A percentile compares a stretch with the other conserved stretches of the same genome.
Conservation (phyloP, 1,284 basidiomycete species). For the Xerocomus tenax region DNA sequence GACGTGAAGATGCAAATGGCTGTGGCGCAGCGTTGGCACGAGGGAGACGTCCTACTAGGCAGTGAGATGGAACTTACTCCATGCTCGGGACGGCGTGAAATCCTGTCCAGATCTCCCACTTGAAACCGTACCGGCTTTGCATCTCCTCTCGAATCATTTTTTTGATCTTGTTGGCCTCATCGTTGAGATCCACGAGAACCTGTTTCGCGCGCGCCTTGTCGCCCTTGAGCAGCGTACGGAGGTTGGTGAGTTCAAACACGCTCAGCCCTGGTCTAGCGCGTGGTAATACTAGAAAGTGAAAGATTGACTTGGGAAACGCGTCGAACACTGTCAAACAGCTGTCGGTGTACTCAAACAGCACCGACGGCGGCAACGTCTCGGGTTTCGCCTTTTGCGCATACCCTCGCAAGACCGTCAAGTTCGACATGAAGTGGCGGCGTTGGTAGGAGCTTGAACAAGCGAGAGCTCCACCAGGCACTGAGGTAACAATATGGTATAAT, state of each 20-base stretch:
- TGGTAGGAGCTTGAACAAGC: background rate
- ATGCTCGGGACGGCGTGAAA: constrained; percentile 83
- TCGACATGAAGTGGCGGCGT: constrained; percentile 30
- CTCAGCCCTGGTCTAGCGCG: constrained; percentile 37
- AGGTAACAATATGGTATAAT: constrained; percentile 15
- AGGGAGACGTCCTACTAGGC: background rate
- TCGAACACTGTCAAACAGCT: constrained; percentile 74
- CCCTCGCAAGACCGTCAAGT: constrained; percentile 48
- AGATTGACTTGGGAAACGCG: constrained; percentile 76
- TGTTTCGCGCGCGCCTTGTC: constrained; percentile 46
- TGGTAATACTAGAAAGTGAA: constrained; percentile 77
- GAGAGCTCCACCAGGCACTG: background rate
- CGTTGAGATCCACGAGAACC: constrained; percentile 49
- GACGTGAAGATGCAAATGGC: constrained; percentile 83
- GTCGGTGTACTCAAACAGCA: constrained; percentile 55
- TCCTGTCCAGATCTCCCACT: constrained; percentile 74
- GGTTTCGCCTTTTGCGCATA: constrained; percentile 53
- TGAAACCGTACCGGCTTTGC: constrained; percentile 66
- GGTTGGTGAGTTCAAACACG: constrained; percentile 42
- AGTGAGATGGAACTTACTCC: constrained; percentile 42
- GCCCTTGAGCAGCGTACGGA: constrained; percentile 53
- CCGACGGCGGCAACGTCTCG: constrained; percentile 45
- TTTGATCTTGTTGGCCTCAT: constrained; percentile 48
- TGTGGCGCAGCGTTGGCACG: constrained; percentile 25
- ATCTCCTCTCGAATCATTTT: constrained; percentile 74